Evolutionary conservation across 805 yeast genomes (phyloP).

Genomic region (Candida sphagnicola): DNA sequence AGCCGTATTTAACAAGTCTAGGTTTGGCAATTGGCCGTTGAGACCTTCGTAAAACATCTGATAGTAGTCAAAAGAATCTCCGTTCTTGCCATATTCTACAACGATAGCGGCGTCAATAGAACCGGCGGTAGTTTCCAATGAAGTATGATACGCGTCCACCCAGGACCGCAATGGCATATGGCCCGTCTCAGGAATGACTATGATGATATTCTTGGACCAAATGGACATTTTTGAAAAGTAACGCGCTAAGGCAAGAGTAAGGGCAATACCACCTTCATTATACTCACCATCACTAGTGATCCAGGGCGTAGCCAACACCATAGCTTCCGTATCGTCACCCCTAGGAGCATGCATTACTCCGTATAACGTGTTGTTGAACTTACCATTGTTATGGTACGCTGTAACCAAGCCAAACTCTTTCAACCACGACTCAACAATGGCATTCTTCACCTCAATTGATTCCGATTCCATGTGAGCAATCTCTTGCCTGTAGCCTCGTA

Average conservation of each 20-base stretch:
- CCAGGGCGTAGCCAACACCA: conserved; percentile 91
- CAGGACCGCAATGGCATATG: conserved; percentile 69
- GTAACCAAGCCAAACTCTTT: conserved; percentile 70
- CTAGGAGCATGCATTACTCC: conserved; percentile 88
- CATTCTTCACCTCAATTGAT: conserved; percentile 37
- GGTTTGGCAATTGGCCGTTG: conserved; percentile 93
- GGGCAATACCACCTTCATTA: conserved; percentile 79
- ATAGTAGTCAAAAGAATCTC: conserved; percentile 67
- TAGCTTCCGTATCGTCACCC: conserved; percentile 94
- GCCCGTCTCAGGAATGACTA: conserved; percentile 77
- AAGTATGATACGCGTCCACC: conserved; percentile 91
- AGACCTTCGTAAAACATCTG: conserved; percentile 83
- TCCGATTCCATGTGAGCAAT: conserved; percentile 34
- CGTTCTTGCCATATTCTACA: conserved; percentile 65
- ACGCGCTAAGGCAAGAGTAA: conserved; percentile 68
- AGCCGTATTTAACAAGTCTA: conserved; percentile 83
- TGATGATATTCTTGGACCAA: conserved; percentile 92
- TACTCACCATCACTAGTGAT: conserved; percentile 54
- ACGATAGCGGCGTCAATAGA: conserved; percentile 88
- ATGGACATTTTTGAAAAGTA: conserved; percentile 83
- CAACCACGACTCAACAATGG: conserved; percentile 54
- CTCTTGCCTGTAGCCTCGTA: conserved; percentile 78
- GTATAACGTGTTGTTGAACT: conserved; percentile 53
- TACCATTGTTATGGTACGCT: conserved; percentile 31
- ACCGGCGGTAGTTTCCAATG: conserved; percentile 86